phyloP scores from a whole-genome alignment of 2,329 filamentous ascomycete species.

The Botrytis hyacinthi region DNA sequence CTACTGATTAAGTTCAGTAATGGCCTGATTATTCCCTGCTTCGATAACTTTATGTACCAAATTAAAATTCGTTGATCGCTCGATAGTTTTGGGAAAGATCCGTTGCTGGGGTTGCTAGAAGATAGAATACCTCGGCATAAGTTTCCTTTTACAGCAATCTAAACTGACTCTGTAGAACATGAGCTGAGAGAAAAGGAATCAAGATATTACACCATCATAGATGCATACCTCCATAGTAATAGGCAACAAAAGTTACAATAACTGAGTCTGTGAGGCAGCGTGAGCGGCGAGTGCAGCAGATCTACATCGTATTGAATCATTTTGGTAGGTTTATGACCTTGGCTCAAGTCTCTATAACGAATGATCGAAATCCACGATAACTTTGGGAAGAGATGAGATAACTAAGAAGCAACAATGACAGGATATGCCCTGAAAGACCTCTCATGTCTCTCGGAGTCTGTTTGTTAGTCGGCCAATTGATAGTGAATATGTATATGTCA shows the following conservation, averaged over 20 bases:
- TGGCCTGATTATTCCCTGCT: conserved; percentile 19
- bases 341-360: conserved; percentile 9
- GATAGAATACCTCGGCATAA: conserved; percentile 11
- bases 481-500: neutral
- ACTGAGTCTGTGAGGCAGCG: neutral
- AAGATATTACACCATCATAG: neutral
- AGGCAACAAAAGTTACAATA: conserved; percentile 8
- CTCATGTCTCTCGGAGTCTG: neutral
- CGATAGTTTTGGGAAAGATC: conserved; percentile 5
- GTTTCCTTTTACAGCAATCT: neutral
- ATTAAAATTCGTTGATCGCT: neutral
- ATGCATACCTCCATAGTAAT: neutral
- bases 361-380: conserved; percentile 20
- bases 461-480: conserved; percentile 14
- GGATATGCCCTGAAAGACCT: conserved; percentile 16
- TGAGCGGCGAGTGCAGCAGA: conserved; percentile 1
- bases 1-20: neutral
- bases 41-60: neutral
- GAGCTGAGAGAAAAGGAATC: neutral
- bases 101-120: conserved; percentile 2
- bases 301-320: conserved; percentile 13
- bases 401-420: conserved; percentile 9
- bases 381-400: conserved; percentile 3
- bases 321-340: conserved; percentile 17
- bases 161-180: neutral